phyloP scores from a whole-genome alignment of 768 basidiomycete genomes.

The Tylopilus sp. region DNA sequence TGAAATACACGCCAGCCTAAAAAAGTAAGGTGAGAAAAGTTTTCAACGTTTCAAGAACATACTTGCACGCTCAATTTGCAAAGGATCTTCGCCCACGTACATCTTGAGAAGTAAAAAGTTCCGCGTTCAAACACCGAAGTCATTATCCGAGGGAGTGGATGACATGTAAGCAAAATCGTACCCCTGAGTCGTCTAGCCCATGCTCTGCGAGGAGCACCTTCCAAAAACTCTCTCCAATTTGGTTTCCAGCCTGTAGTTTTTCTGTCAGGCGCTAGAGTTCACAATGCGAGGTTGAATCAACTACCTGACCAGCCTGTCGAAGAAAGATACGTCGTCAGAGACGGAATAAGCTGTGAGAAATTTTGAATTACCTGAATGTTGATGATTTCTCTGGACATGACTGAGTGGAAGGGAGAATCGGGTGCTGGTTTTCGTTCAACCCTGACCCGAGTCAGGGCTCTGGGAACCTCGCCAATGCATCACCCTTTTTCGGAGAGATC shows the following conservation, averaged over 20 bases:
- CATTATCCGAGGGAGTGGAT: conserved; percentile 9
- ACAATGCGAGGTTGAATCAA: background rate
- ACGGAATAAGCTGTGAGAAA: background rate
- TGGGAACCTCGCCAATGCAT: conserved; percentile 7
- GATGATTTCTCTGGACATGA: conserved; percentile 77
- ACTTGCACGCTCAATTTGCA: conserved; percentile 70
- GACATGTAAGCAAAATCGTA: conserved; percentile 29
- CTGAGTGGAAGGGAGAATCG: conserved; percentile 19
- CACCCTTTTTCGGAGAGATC: conserved; percentile 15
- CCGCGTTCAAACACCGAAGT: conserved; percentile 14
- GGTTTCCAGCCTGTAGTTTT: conserved; percentile 59
- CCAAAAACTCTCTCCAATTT: conserved; percentile 88
- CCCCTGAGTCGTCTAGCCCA: conserved; percentile 71
- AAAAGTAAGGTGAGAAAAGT: background rate
- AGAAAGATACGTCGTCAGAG: conserved; percentile 6
- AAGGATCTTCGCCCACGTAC: conserved; percentile 70
- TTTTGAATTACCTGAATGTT: conserved; percentile 61
- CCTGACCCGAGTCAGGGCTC: conserved; percentile 2
- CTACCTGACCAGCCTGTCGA: conserved; percentile 67
- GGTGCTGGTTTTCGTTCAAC: conserved; percentile 3
- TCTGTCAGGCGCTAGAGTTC: conserved; percentile 18
- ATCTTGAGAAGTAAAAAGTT: conserved; percentile 38
- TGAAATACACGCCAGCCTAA: conserved; percentile 81
- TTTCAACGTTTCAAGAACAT: background rate
- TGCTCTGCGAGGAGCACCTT: conserved; percentile 83